These are phyloP conservation scores for Alternaria sp. DNA, from an alignment of 2,329 filamentous ascomycete genomes.

Conservation along the genomic window DNA sequence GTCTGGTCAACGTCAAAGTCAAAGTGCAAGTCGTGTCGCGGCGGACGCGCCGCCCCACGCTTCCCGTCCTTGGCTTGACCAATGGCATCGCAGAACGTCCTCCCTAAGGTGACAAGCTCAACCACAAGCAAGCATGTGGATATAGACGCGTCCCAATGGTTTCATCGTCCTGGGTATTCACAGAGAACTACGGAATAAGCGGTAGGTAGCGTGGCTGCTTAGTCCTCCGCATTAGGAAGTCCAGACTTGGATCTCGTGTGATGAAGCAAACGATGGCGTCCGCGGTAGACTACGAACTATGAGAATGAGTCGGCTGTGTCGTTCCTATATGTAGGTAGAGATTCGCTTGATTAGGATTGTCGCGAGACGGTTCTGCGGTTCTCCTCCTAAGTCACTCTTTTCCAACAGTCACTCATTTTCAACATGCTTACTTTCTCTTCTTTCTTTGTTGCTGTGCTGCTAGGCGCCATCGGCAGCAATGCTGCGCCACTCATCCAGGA, in stretches of 20 bases:
- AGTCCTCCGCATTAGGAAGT: slow-evolving; percentile 14
- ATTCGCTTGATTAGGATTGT: background rate
- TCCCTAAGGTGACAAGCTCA: slow-evolving; percentile 17
- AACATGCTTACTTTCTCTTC: slow-evolving; percentile 19
- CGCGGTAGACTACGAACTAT: background rate
- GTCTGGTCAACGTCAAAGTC: background rate
- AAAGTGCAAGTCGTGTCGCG: slow-evolving; percentile 12
- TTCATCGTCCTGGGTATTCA: background rate
- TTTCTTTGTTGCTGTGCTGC: slow-evolving; percentile 17
- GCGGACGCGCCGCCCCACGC: slow-evolving; percentile 14
- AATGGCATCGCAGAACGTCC: slow-evolving; percentile 16
- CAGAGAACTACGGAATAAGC: slow-evolving; percentile 4
- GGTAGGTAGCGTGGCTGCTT: slow-evolving; percentile 7
- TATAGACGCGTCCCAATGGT: slow-evolving; percentile 19
- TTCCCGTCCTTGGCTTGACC: slow-evolving; percentile 4
- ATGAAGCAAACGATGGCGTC: slow-evolving; percentile 13
- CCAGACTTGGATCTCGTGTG: slow-evolving; percentile 10
- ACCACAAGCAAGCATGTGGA: slow-evolving; percentile 18
- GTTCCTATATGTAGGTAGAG: background rate
- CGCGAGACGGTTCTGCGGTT: background rate
- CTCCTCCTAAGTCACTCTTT: background rate
- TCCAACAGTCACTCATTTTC: slow-evolving; percentile 6
- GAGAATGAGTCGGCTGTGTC: background rate
- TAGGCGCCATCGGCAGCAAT: slow-evolving; percentile 17
- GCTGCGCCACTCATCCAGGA: slow-evolving; percentile 27